Percentiles rank a stretch among this genome's conserved stretches.
These are phyloP conservation scores for Cercospora citrullina DNA, from an alignment of 2,329 filamentous ascomycete genomes.

Conservation along the genomic window DNA sequence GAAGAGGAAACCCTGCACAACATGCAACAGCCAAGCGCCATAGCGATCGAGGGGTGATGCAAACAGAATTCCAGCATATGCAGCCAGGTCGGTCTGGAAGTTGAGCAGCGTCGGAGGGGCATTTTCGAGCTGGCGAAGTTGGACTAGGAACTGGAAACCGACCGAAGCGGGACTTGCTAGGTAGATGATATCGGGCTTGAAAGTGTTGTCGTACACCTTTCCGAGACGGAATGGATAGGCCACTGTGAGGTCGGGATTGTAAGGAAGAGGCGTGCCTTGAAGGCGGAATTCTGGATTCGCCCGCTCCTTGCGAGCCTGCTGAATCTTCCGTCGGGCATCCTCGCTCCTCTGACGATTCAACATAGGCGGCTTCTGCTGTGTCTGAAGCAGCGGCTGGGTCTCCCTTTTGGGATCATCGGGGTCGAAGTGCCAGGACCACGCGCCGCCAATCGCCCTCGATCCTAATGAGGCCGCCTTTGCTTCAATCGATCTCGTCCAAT, in stretches of 20 bases:
- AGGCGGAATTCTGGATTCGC: conserved; percentile 57
- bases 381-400: conserved; percentile 24
- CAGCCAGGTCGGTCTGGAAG: conserved; percentile 70
- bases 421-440: conserved; percentile 38
- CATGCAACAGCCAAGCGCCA: conserved; percentile 62
- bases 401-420: conserved; percentile 28
- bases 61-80: conserved; percentile 70
- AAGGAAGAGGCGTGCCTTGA: conserved; percentile 65
- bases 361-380: conserved; percentile 28
- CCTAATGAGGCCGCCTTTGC: conserved; percentile 37
- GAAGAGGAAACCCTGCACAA: conserved; percentile 68
- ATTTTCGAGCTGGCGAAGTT: conserved; percentile 60
- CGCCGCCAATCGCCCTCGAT: conserved; percentile 38
- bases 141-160: conserved; percentile 70
- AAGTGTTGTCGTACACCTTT: conserved; percentile 60
- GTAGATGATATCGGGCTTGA: conserved; percentile 68
- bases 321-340: conserved; percentile 31
- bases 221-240: conserved; percentile 68
- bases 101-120: conserved; percentile 64
- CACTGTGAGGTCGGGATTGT: conserved; percentile 69
- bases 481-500: conserved; percentile 38
- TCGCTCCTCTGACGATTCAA: conserved; percentile 35
- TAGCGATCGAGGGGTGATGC: conserved; percentile 61
- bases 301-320: conserved; percentile 37
- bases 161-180: conserved; percentile 68